A percentile compares a stretch with the other conserved stretches of the same genome.
These are phyloP conservation scores for Tricholoma hemisulphureum DNA, from an alignment of 768 basidiomycete species.

Conservation along the genomic window DNA sequence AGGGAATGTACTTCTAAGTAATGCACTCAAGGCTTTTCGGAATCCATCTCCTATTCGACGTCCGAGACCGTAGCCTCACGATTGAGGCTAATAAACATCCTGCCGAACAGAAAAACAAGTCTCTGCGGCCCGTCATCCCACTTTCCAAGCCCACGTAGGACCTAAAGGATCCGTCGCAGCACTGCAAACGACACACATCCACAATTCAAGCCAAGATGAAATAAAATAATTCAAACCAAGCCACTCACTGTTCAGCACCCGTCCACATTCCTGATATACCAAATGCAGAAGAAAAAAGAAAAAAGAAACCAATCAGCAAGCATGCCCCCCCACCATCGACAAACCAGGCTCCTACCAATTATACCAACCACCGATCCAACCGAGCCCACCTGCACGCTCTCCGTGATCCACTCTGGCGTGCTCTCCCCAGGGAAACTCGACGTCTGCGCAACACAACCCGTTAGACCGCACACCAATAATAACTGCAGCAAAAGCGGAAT, in stretches of 20 bases:
- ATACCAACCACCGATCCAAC: slow-evolving; percentile 52
- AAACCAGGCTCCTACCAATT: slow-evolving; percentile 35
- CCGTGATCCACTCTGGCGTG: slow-evolving; percentile 48
- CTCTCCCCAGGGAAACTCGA: slow-evolving; percentile 30
- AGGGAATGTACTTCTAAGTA: too few relatives aligned
- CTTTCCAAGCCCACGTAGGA: slow-evolving; percentile 19
- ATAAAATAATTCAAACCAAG: background rate
- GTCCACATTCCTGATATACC: slow-evolving; percentile 53
- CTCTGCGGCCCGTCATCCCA: background rate
- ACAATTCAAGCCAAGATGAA: background rate
- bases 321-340: background rate
- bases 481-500: too few relatives aligned
- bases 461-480: slow-evolving; percentile 35
- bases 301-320: background rate
- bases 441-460: slow-evolving; percentile 19
- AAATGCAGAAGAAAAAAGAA: too few relatives aligned
- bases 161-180: slow-evolving; percentile 18
- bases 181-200: background rate
- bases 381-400: slow-evolving; percentile 57
- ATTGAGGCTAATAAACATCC: too few relatives aligned
- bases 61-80: too few relatives aligned
- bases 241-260: slow-evolving; percentile 46
- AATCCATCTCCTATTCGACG: too few relatives aligned
- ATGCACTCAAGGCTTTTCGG: too few relatives aligned
- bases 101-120: too few relatives aligned